Conservation (phyloP, 768 basidiomycete species). For the Amanita exitialis region DNA sequence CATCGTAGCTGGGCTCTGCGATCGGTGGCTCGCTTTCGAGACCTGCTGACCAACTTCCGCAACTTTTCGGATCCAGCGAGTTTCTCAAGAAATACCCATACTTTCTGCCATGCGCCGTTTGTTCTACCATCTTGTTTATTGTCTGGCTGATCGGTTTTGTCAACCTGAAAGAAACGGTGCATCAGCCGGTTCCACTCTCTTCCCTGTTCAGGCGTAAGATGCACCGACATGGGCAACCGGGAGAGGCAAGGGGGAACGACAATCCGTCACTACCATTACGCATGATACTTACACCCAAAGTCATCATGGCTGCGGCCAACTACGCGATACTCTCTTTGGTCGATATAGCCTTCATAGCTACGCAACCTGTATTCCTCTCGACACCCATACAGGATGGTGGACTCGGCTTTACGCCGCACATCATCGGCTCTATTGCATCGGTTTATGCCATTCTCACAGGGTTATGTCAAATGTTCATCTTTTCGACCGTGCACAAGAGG, state of each 20-base stretch:
- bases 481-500: slow-evolving; percentile 41
- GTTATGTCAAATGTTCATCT: slow-evolving; percentile 42
- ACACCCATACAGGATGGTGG: slow-evolving; percentile 56
- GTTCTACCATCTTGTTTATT: slow-evolving; percentile 27
- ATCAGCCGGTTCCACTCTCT: background rate
- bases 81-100: slow-evolving; percentile 41
- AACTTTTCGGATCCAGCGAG: slow-evolving; percentile 21
- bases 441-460: slow-evolving; percentile 44
- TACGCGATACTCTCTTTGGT: background rate
- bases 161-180: slow-evolving; percentile 29
- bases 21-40: background rate
- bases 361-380: slow-evolving; percentile 43
- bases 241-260: background rate
- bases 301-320: slow-evolving; percentile 42
- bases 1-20: background rate
- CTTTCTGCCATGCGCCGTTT: slow-evolving; percentile 28
- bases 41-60: slow-evolving; percentile 21
- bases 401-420: slow-evolving; percentile 41
- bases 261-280: background rate
- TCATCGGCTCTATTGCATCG: slow-evolving; percentile 49
- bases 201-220: background rate
- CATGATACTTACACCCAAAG: slow-evolving; percentile 16
- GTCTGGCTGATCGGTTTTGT: slow-evolving; percentile 29
- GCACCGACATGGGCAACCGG: background rate
- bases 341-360: slow-evolving; percentile 41